A percentile compares a stretch with the other conserved stretches of the same genome.
phyloP scores from a whole-genome alignment of 306 rosid species.

The Rosa multiflora region DNA sequence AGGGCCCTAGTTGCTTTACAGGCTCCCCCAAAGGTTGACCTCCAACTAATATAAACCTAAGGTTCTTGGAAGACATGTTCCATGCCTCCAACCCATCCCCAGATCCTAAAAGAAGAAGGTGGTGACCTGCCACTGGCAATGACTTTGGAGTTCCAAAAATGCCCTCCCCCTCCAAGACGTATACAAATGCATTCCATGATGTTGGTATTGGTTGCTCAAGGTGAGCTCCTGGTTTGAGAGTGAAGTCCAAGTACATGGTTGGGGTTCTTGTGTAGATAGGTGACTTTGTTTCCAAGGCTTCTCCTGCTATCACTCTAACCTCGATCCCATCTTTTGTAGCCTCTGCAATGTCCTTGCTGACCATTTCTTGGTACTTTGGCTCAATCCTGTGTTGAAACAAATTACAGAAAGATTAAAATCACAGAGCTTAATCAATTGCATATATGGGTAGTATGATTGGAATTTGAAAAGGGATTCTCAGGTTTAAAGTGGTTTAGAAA shows the following conservation, averaged over 20 bases:
- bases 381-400: constrained; percentile 58
- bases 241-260: constrained; percentile 88
- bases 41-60: constrained; percentile 79
- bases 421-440: neutral
- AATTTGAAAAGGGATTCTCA: neutral
- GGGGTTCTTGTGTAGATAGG: constrained; percentile 87
- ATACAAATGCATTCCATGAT: constrained; percentile 89
- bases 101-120: constrained; percentile 72
- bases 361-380: constrained; percentile 86
- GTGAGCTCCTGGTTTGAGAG: constrained; percentile 73
- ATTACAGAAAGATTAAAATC: neutral
- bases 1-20: constrained; percentile 80
- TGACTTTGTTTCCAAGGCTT: constrained; percentile 82
- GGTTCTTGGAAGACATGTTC: constrained; percentile 64
- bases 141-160: constrained; percentile 55
- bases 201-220: constrained; percentile 66
- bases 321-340: constrained; percentile 62
- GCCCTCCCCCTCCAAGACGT: constrained; percentile 90
- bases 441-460: neutral
- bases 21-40: constrained; percentile 90
- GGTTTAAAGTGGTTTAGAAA: neutral
- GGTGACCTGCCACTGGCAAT: constrained; percentile 50
- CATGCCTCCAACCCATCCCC: constrained; percentile 87
- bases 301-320: constrained; percentile 93
- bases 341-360: constrained; percentile 74